Conservation (phyloP, 495 filamentous ascomycete species). For the Saxispiralis lemnorum region DNA sequence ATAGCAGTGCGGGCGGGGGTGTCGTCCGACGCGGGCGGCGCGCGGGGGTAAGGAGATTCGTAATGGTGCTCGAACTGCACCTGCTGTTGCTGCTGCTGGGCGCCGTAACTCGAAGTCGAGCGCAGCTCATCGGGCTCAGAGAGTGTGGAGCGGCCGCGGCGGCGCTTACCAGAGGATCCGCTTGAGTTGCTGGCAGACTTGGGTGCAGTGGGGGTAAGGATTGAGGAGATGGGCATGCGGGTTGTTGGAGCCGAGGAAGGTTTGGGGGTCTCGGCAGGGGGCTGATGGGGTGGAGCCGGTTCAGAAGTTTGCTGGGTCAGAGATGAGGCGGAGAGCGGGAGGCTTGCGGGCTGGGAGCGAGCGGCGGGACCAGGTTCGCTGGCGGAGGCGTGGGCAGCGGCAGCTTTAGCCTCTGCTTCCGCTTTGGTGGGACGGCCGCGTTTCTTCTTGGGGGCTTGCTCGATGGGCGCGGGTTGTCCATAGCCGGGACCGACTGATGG, state of each 20-base stretch:
- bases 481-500: constrained; percentile 13
- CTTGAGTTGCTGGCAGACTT: constrained; percentile 10
- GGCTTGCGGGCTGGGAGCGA: neutral
- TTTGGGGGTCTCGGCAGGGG: constrained; percentile 4
- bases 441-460: constrained; percentile 33
- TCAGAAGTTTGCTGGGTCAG: neutral
- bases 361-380: neutral
- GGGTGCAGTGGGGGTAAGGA: constrained; percentile 9
- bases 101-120: neutral
- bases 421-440: constrained; percentile 28
- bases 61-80: neutral
- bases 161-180: constrained; percentile 11
- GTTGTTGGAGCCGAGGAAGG: neutral
- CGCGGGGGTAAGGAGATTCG: neutral
- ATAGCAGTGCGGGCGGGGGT: neutral
- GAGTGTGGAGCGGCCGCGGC: constrained; percentile 10
- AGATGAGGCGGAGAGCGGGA: neutral
- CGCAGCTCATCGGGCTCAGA: constrained; percentile 5
- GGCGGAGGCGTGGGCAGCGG: constrained; percentile 11
- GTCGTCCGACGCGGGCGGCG: neutral
- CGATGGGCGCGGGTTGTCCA: constrained; percentile 12
- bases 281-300: constrained; percentile 13
- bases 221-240: constrained; percentile 12
- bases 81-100: neutral
- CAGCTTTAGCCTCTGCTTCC: constrained; percentile 19